Base-by-base conservation (phyloP, 2,329 filamentous ascomycete species). In the Xylariaceae sp. region DNA sequence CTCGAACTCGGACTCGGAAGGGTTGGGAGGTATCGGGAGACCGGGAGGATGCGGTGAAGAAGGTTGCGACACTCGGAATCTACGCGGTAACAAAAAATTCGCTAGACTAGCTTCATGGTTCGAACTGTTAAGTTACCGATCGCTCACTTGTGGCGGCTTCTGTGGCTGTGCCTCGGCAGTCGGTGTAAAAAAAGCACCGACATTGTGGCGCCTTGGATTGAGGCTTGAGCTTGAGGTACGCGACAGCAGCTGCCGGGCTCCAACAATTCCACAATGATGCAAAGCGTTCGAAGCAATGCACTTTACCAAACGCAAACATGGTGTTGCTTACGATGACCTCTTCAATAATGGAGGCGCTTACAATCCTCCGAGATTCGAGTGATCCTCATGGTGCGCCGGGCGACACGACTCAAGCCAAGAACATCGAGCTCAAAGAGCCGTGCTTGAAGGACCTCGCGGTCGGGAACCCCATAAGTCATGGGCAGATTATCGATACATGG, bases 271-370 rank as follows among this genome's bases (percentile, higher is more conserved):
- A 23, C 45, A 14, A 50, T 49, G 47, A 34, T 34, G 7, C 36
- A 41, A 29, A 41, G 2, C 17, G 57, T 19, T 19, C 37, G 4
- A 54, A 49, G 36, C 41, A 31, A 48, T 53, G 44, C 33, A 59
- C 24, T 39, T 40, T 33, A 56, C 36, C 55, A 19, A 55, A 31
- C 48, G 37, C 44, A 54, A 61, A 52, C 14, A 94, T 94, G 90
- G 89, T 93, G 16, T 79, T 90, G 39, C 84, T 95, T 37, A 90
- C 87, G n/a, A 88, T 92, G 80, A 93, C 89, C 3, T 73, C 83
- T 65, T 78, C 83, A 65, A 85, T 91, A 26, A 84, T 88, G 75
- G 84, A 85, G 71, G 88, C 82, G 0, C 69, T 93, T 9, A 66
- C 77, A 14, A 72, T 66, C 56, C 59, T 76, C 12, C 71, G 72